Evolutionary conservation across 2,329 filamentous ascomycete species (phyloP).

Genomic region (Neoscytalidium dimidiatum): DNA sequence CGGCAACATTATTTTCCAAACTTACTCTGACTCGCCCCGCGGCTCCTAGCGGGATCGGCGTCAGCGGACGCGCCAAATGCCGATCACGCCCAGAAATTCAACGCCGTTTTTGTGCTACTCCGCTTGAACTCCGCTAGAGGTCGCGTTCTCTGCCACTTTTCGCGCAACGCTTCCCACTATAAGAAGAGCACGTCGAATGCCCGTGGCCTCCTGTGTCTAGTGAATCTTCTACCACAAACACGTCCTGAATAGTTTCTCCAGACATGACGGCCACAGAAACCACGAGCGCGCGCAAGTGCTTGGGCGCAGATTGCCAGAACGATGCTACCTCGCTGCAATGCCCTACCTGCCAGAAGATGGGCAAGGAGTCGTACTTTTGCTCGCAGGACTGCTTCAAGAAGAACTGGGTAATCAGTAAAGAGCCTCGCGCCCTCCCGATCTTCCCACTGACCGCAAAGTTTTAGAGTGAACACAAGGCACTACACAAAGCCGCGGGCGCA

Average conservation of each 20-base stretch:
- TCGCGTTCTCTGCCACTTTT: neutral
- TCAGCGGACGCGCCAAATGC: conserved; percentile 14
- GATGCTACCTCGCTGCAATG: conserved; percentile 86
- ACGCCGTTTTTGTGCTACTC: conserved; percentile 18
- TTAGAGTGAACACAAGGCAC: conserved; percentile 77
- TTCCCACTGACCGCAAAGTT: conserved; percentile 12
- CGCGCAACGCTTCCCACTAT: neutral
- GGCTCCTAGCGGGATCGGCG: conserved; percentile 14
- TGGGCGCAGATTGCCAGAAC: conserved; percentile 81
- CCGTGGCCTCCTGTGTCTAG: neutral
- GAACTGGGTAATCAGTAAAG: conserved; percentile 75
- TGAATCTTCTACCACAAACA: neutral
- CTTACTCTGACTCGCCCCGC: neutral
- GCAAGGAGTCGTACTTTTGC: conserved; percentile 93
- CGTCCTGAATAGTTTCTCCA: neutral
- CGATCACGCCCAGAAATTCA: conserved; percentile 17
- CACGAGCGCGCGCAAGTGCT: conserved; percentile 66
- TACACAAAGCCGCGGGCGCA: conserved; percentile 72
- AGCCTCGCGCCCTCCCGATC: conserved; percentile 27
- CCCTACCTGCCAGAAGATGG: conserved; percentile 89
- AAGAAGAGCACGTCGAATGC: neutral
- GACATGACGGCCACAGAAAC: conserved; percentile 36
- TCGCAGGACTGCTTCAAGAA: conserved; percentile 98
- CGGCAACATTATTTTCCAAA: neutral
- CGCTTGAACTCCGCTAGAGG: conserved; percentile 4